Evolutionary conservation across 2,329 filamentous ascomycete genomes (phyloP), one percentile per base, ranked within the genome.

Genomic region (Coniochaeta prunicola): DNA sequence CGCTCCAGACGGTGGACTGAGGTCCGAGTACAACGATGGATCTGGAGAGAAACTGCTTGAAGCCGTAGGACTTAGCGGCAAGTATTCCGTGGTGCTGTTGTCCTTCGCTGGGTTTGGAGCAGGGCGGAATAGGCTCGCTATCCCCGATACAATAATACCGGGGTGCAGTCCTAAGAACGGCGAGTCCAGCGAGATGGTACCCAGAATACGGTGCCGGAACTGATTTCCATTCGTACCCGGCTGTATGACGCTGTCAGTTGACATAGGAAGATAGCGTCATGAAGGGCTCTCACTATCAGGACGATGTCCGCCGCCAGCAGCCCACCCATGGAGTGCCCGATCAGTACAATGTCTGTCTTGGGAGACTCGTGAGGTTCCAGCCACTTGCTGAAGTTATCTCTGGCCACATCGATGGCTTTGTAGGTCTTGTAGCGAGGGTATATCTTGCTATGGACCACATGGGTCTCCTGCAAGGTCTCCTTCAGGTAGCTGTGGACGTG

Each of bases 291-390:
- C 66, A 80, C 81, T 70, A 89, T 80, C 50, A 96, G 76, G 2
- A 85, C 85, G 28, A 96, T 83, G 66, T 97, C 92, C 1, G 90
- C 90, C 28, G 89, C 84, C 28, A 97, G 73, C 26, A 97, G 78
- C 1, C 92, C 92, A 17, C 92, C 92, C 85, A 97, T 93, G 45
- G 90, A 96, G 71, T 96, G 92, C 0, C 92, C 92, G 2, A 96
- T 77, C 3, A 97, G 78, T 21, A 97, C 79, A 2, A 96, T 80
- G 75, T 97, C 92, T 1, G 91, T 92, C 21, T 78, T 82, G 4
- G 80, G 75, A 30, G 83, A 83, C 70, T 93, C 88, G 66, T 96
- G 90, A 7, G 91, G 91, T 59, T 82, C 77, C 31, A 96, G 77
- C 91, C 92, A 97, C 64, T 74, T 77, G 68, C 90, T 93, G 69